phyloP scores from a whole-genome alignment of 1,139 yeast genomes.

The Protomyces macrosporus region DNA sequence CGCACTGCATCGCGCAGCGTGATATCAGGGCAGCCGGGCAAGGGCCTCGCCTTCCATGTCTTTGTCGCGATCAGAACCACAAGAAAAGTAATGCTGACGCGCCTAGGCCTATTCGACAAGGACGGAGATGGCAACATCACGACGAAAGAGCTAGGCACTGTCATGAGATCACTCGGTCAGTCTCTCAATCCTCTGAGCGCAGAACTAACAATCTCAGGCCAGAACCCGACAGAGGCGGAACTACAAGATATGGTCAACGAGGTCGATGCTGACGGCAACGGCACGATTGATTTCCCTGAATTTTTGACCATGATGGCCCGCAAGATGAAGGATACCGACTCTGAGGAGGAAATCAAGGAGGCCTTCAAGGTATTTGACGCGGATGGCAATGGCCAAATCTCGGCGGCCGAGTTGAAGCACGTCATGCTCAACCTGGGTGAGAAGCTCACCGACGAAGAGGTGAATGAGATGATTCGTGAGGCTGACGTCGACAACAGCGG shows the following conservation, averaged over 20 bases:
- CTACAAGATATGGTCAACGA: conserved; percentile 94
- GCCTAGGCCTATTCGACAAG: conserved; percentile 31
- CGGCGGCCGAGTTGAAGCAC: conserved; percentile 93
- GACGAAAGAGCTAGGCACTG: conserved; percentile 92
- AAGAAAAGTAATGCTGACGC: not conserved
- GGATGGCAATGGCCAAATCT: conserved; percentile 94
- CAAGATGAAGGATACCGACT: conserved; percentile 92
- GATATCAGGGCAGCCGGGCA: not conserved
- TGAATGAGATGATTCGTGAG: conserved; percentile 92
- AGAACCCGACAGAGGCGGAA: conserved; percentile 93
- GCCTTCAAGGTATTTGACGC: conserved; percentile 86
- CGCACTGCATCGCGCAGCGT: conserved; percentile 49
- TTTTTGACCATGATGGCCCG: conserved; percentile 84
- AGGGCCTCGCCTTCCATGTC: not conserved
- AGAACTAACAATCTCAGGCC: conserved; percentile 35
- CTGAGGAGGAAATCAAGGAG: conserved; percentile 93
- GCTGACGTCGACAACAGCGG: conserved; percentile 73
- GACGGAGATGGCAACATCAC: conserved; percentile 96
- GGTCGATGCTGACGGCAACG: conserved; percentile 92
- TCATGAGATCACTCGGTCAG: conserved; percentile 90
- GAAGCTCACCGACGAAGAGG: conserved; percentile 90
- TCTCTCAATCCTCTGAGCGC: too few species aligned
- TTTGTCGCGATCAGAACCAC: not conserved
- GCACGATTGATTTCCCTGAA: conserved; percentile 53
- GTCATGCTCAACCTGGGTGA: conserved; percentile 97